Percentiles rank a stretch among this genome's conserved stretches.
Conservation (phyloP, 1,139 yeast species). For the Debaryomycetaceae sp. region DNA sequence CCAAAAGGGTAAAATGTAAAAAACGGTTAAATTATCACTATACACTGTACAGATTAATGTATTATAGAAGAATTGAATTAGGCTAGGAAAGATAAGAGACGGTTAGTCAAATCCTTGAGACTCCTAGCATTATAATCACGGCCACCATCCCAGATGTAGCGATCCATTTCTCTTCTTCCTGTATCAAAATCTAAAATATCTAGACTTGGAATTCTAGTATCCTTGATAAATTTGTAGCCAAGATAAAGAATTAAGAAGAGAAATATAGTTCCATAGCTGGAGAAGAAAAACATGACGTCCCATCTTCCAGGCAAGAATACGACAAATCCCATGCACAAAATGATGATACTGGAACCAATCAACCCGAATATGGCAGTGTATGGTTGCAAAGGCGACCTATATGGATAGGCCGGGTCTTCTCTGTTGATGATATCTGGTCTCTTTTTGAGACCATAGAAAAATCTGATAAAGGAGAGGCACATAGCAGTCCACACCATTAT, state of each 20-base stretch:
- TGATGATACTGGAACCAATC: constrained; percentile 50
- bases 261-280: constrained; percentile 65
- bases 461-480: constrained; percentile 70
- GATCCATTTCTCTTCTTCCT: constrained; percentile 72
- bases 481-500: constrained; percentile 79
- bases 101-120: constrained; percentile 33
- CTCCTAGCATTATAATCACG: constrained; percentile 37
- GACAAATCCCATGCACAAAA: constrained; percentile 67
- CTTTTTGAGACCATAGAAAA: constrained; percentile 61
- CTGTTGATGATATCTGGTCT: constrained; percentile 66
- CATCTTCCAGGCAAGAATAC: constrained; percentile 61
- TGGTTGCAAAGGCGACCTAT: constrained; percentile 75
- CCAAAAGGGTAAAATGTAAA: background rate
- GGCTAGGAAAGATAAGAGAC: constrained; percentile 37
- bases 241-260: constrained; percentile 52
- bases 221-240: constrained; percentile 52
- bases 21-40: background rate
- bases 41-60: background rate
- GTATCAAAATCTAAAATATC: constrained; percentile 73
- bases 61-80: constrained; percentile 9
- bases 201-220: constrained; percentile 57
- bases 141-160: constrained; percentile 70
- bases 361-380: constrained; percentile 68
- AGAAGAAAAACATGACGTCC: constrained; percentile 61
- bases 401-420: constrained; percentile 69